Evolutionary conservation across 257 asterid species (phyloP), one percentile per base, ranked within the genome.

Genomic region (Buddleja alternifolia): DNA sequence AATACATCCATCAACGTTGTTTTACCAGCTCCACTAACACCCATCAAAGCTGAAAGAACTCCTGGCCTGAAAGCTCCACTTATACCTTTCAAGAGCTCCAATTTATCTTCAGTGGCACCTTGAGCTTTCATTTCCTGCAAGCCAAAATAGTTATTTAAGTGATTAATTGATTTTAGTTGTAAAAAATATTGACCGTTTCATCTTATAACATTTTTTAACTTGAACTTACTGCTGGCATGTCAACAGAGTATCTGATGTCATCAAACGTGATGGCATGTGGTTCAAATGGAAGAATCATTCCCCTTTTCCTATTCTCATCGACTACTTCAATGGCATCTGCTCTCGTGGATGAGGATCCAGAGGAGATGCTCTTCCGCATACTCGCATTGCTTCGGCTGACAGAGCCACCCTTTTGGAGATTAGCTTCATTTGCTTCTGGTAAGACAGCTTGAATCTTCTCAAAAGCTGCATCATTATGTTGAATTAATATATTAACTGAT

Each of bases 1-100:
- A 82, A 74, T 4, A 85, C 88, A 19, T 82, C 91, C 88, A 85
- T 80, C 60, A 85, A 39, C 5, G 91, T 83, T 14, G 88, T 85
- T 71, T 85, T 85, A 46, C 88, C 91, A 8, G 86, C 88, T 21
- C 88, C 91, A 45, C 88, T 85, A 41, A 83, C 83, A n/a, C 91
- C 88, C 86, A 85, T 80, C 57, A 83, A 63, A 62, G 88, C 88
- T 48, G 88, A 80, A 44, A 83, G 84, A 82, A 80, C 82, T 23
- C 85, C 89, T 12, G 85, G 83, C 71, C 83, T 74, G 57, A 84
- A 77, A 41, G 86, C 80, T 56, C 87, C 89, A 66, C 80, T 79
- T 59, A 81, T 69, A 37, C 77, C 81, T 74, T 77, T 69, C 65
- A 84, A 63, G 19, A 84, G 85, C 58, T 68, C 83, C 61, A 77